Base-by-base conservation (phyloP, 2,329 filamentous ascomycete genomes). In the Pseudogymnoascus sp. region DNA sequence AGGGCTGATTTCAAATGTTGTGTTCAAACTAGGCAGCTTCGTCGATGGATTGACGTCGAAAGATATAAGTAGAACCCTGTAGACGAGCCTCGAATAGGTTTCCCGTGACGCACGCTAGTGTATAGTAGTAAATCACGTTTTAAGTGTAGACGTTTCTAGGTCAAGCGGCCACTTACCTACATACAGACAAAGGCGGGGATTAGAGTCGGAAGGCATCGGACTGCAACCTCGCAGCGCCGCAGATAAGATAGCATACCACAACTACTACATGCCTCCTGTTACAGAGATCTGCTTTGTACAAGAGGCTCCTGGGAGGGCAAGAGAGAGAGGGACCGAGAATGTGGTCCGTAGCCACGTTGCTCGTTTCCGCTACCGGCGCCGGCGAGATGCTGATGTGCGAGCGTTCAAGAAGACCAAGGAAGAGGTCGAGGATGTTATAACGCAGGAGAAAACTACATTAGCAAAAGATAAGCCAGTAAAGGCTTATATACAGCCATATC, bases 301-400 rank as follows among this genome's bases (percentile, higher is more conserved):
- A 53, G 23, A 53, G 25, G 25, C 46, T 53, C 46, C 46, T 16
- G 46, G 46, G 46, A 53, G 46, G 46, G 46, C 46, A 31, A 53
- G 25, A n/a, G 25, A 11, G 46, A n/a, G 25, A 53, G 46, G 46
- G 25, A 53, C 46, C 11, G 46, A 31, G 46, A 53, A 25, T 53
- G 23, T 53, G 46, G 46, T 53, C 46, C 46, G 46, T 31, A 53
- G 46, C 46, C 46, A 53, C 46, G 46, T n/a, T 53, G 46, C 46
- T 53, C 46, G 46, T 31, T 8, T 53, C 23, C 46, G 46, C 23
- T 53, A 53, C 46, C 46, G 46, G 23, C 46, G 46, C 8, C 46
- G 25, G 46, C 31, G 46, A 53, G 46, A 53, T 53, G 46, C 46
- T 7, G 46, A 53, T 31, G 46, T 53, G 46, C 46, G 25, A 53